Evolutionary conservation across 129 eudicot genomes (phyloP).

Genomic region (Flaveria trinervia): DNA sequence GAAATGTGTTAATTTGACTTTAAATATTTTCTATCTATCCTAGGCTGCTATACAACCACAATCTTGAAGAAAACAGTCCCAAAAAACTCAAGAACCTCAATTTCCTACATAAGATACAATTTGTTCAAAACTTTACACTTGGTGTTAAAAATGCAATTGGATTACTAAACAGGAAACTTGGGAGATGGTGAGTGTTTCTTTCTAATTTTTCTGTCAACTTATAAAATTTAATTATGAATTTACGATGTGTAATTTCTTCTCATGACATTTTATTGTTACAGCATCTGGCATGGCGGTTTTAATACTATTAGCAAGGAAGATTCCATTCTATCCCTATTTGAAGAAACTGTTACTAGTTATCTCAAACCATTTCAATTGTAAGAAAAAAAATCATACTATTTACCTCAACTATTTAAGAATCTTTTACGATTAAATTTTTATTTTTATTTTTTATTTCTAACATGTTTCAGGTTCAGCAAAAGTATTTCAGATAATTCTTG

Average conservation of each 20-base stretch:
- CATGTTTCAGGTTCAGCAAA: constrained; percentile 44
- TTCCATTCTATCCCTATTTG: constrained; percentile 25
- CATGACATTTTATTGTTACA: constrained; percentile 33
- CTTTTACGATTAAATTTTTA: not conserved
- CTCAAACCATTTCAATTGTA: constrained; percentile 47
- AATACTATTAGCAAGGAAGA: constrained; percentile 34
- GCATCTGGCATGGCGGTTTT: constrained; percentile 46
- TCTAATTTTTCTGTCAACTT: not conserved
- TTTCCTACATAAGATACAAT: constrained; percentile 41
- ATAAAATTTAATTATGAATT: not conserved
- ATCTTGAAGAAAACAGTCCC: constrained; percentile 52
- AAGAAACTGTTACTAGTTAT: constrained; percentile 34
- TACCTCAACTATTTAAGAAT: not conserved
- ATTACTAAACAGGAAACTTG: constrained; percentile 60
- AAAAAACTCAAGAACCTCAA: constrained; percentile 40
- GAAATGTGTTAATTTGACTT: constrained; percentile 13
- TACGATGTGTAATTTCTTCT: not conserved
- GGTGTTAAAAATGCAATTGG: constrained; percentile 40
- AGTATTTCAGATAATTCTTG: constrained; percentile 17
- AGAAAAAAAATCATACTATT: constrained; percentile 14
- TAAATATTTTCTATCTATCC: not conserved
- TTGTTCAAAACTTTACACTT: constrained; percentile 47
- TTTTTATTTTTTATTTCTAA: not conserved
- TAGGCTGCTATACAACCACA: constrained; percentile 65
- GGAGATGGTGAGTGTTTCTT: constrained; percentile 51